Conservation (phyloP, 768 basidiomycete species). For the Myochromella boudieri region DNA sequence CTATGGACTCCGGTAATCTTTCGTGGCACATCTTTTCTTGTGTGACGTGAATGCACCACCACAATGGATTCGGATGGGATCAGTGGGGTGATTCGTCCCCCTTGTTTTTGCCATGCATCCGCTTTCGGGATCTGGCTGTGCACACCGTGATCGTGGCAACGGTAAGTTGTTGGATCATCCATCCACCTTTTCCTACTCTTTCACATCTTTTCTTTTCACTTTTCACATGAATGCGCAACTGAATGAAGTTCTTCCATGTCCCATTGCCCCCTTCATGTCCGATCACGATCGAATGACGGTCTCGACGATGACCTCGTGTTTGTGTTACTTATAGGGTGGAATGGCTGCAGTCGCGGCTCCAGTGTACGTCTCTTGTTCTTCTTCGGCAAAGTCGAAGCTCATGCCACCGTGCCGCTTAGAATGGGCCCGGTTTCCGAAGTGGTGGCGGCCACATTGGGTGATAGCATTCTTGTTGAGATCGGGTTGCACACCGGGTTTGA, state of each 20-base stretch:
- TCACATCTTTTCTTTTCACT: neutral
- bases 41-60: too few species aligned
- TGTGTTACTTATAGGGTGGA: conserved; percentile 32
- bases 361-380: conserved; percentile 27
- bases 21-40: too few species aligned
- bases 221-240: neutral
- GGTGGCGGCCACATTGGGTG: conserved; percentile 49
- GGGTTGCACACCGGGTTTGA: conserved; percentile 57
- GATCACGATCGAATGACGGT: conserved; percentile 1
- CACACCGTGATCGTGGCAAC: conserved; percentile 63
- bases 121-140: conserved; percentile 61
- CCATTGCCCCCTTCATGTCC: neutral
- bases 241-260: neutral
- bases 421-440: conserved; percentile 58
- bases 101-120: conserved; percentile 59
- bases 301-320: too few species aligned
- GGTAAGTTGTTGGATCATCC: conserved; percentile 32
- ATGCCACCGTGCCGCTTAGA: conserved; percentile 18
- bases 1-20: too few species aligned
- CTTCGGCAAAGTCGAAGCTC: too few species aligned
- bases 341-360: conserved; percentile 42
- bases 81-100: conserved; percentile 66
- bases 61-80: too few species aligned
- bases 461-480: conserved; percentile 58
- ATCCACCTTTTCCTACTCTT: neutral